Percentiles rank a stretch among this genome's conserved stretches.
These are phyloP conservation scores for Tricladium varicosporioides DNA, from an alignment of 2,329 filamentous ascomycete species.

Conservation along the genomic window DNA sequence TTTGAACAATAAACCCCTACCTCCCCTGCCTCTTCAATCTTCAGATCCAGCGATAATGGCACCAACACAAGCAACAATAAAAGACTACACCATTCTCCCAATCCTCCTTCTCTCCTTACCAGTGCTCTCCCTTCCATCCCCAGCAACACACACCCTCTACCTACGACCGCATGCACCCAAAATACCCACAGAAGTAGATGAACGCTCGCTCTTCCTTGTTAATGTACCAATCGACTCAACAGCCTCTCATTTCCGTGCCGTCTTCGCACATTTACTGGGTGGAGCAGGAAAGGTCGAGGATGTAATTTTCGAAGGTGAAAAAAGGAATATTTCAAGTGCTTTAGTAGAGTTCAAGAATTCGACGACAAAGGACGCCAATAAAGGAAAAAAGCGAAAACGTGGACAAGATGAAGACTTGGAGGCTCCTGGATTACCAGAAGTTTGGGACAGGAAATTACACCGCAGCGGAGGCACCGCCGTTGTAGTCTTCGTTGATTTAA, in stretches of 20 bases:
- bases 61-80: constrained; percentile 18
- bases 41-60: too few species aligned
- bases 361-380: neutral
- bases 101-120: constrained; percentile 41
- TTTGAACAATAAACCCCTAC: too few species aligned
- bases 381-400: constrained; percentile 42
- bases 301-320: constrained; percentile 69
- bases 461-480: constrained; percentile 76
- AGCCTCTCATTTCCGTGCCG: constrained; percentile 68
- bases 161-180: constrained; percentile 80
- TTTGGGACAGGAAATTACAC: constrained; percentile 71
- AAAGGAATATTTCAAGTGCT: constrained; percentile 34
- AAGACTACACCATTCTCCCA: constrained; percentile 31
- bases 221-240: constrained; percentile 87
- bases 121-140: constrained; percentile 51
- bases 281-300: constrained; percentile 75
- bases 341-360: neutral
- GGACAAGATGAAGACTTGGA: constrained; percentile 60
- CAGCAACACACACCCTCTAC: constrained; percentile 78
- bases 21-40: too few species aligned
- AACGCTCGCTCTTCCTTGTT: constrained; percentile 83
- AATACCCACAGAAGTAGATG: constrained; percentile 68
- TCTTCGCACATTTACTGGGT: constrained; percentile 74
- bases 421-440: constrained; percentile 62
- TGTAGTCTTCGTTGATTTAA: constrained; percentile 78